These are phyloP conservation scores for Cutaneotrichosporon sp. DNA, from an alignment of 1,284 basidiomycete species.

Conservation along the genomic window DNA sequence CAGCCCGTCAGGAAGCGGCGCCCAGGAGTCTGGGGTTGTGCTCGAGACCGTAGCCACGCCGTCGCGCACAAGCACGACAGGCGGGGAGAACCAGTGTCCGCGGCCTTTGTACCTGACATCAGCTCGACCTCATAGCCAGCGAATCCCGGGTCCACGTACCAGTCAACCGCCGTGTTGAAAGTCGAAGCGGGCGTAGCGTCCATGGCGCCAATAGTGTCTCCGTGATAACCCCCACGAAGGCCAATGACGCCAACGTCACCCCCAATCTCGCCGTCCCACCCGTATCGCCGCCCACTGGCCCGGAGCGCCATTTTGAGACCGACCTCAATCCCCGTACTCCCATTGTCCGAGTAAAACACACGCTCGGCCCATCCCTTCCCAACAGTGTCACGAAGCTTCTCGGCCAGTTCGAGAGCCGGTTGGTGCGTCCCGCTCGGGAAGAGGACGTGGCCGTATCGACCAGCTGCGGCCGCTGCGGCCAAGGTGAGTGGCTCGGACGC, in stretches of 20 bases:
- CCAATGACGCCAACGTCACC: conserved; percentile 72
- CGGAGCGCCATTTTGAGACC: conserved; percentile 93
- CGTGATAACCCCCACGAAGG: conserved; percentile 90
- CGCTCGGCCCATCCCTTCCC: conserved; percentile 83
- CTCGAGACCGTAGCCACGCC: conserved; percentile 61
- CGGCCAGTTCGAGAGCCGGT: conserved; percentile 62
- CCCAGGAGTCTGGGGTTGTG: conserved; percentile 46
- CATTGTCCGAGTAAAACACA: conserved; percentile 91
- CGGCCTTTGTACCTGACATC: conserved; percentile 63
- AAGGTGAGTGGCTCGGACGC: conserved; percentile 69
- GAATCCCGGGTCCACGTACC: no score
- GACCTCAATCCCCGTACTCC: conserved; percentile 92
- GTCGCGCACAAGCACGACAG: conserved; percentile 64
- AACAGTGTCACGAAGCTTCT: conserved; percentile 40
- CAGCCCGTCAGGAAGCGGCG: conserved; percentile 10
- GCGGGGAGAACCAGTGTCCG: conserved; percentile 90
- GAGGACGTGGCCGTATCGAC: conserved; percentile 94
- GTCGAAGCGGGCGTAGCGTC: conserved; percentile 83
- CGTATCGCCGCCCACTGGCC: conserved; percentile 58
- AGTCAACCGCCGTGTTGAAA: conserved; percentile 79
- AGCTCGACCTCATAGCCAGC: no score
- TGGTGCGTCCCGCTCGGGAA: conserved; percentile 84
- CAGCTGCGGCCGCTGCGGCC: conserved; percentile 83
- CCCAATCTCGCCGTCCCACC: conserved; percentile 40
- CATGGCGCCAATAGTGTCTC: conserved; percentile 97